A percentile compares a stretch with the other conserved stretches of the same genome.
phyloP scores from a whole-genome alignment of 2,329 filamentous ascomycete species.

The Aspergillus ochraceoroseus region DNA sequence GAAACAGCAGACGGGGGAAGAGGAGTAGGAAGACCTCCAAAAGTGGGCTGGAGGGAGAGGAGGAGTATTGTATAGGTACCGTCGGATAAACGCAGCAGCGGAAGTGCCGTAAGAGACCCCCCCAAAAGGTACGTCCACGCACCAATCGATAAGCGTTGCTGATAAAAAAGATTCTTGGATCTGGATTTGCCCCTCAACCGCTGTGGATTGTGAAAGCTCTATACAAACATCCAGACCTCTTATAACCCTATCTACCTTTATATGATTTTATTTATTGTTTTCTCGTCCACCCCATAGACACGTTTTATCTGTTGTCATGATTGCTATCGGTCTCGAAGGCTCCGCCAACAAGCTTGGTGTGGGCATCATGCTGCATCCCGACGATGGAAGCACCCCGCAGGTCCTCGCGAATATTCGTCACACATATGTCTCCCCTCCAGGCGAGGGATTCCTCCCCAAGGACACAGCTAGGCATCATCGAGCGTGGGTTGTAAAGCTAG shows the following conservation, averaged over 20 bases:
- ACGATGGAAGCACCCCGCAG: conserved; percentile 51
- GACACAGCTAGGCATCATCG: conserved; percentile 94
- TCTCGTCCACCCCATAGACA: too few species aligned
- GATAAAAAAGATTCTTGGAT: conserved; percentile 21
- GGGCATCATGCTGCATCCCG: conserved; percentile 75
- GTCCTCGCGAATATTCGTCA: conserved; percentile 92
- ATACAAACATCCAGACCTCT: background rate
- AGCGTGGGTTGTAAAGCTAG: conserved; percentile 73
- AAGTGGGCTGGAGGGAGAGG: conserved; percentile 3
- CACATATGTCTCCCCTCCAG: conserved; percentile 87
- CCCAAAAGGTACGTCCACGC: conserved; percentile 12
- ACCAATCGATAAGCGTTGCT: conserved; percentile 31
- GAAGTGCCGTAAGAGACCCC: conserved; percentile 13
- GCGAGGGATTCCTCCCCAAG: conserved; percentile 91
- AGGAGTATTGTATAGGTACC: conserved; percentile 20
- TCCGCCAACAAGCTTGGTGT: conserved; percentile 97
- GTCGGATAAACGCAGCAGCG: conserved; percentile 29
- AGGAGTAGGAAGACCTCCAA: background rate
- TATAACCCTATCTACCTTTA: background rate
- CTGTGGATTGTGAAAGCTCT: too few species aligned
- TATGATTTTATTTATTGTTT: background rate
- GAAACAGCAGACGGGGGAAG: background rate
- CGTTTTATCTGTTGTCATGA: too few species aligned
- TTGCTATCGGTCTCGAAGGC: conserved; percentile 75
- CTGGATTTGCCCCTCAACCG: conserved; percentile 18